Conservation (phyloP, 352 stramenopile species). For the Pythium angustatum region DNA sequence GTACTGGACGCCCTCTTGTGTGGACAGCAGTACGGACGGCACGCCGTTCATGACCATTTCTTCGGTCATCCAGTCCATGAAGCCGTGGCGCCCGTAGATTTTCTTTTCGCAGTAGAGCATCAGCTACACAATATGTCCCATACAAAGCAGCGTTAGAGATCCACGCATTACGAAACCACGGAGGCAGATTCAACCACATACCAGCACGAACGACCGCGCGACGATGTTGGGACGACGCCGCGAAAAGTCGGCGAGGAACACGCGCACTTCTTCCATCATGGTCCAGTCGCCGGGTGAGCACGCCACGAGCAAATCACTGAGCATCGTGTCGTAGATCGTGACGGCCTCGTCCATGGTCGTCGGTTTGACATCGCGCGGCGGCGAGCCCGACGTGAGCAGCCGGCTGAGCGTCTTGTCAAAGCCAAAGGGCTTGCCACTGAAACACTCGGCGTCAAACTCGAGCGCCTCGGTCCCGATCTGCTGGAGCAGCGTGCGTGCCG, state of each 20-base stretch:
- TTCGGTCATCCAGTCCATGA: slow-evolving; percentile 83
- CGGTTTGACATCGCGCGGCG: slow-evolving; percentile 72
- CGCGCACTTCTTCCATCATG: slow-evolving; percentile 81
- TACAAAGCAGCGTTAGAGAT: slow-evolving; percentile 1
- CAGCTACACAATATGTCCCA: slow-evolving; percentile 49
- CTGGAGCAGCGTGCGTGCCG: slow-evolving; percentile 45
- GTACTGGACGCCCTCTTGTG: slow-evolving; percentile 81
- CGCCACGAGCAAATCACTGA: slow-evolving; percentile 55
- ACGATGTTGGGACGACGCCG: slow-evolving; percentile 68
- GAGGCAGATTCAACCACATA: too few species aligned
- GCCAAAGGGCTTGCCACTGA: slow-evolving; percentile 65
- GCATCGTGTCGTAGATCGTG: slow-evolving; percentile 48
- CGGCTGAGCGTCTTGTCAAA: slow-evolving; percentile 79
- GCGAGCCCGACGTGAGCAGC: slow-evolving; percentile 64
- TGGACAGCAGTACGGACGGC: slow-evolving; percentile 78
- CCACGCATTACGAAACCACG: neutral
- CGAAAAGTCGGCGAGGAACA: slow-evolving; percentile 78
- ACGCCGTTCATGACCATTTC: slow-evolving; percentile 84
- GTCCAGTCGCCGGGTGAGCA: slow-evolving; percentile 63
- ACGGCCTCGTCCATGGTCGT: slow-evolving; percentile 54
- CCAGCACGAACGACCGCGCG: slow-evolving; percentile 78
- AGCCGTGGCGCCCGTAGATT: slow-evolving; percentile 82
- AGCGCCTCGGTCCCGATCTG: slow-evolving; percentile 55
- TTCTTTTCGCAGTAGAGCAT: slow-evolving; percentile 87
- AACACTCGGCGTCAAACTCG: slow-evolving; percentile 67